Base-by-base conservation (phyloP, 345 rosid species). In the Arabidopsis suecica region DNA sequence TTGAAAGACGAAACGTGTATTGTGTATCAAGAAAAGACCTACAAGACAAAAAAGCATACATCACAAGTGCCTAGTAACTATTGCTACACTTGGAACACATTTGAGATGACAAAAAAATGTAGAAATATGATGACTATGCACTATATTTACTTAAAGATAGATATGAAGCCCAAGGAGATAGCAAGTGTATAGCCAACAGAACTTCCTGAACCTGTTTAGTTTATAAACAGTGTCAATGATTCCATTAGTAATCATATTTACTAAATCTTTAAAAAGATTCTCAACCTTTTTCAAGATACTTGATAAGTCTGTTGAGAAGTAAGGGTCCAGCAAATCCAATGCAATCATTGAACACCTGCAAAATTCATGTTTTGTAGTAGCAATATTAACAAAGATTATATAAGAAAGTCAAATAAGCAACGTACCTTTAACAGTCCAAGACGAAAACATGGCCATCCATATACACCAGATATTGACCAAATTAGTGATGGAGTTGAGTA, bases 1-100 rank as follows among this genome's bases (percentile, higher is more conserved):
- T 93, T 23, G 90, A 79, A 55, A 93, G 88, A 74, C 75, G 89
- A 75, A 81, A 88, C 25, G 87, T 64, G 78, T 91, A 93, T 65
- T 93, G 97, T 47, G 97, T 87, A 83, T 93, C 98, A 62, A 85
- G 84, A 66, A 93, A 88, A 57, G 98, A 93, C 81, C 98, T 93
- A 89, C 80, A 80, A 65, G 61, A 80, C 83, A 71, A 0, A 56
- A 18, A 56, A 47, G 28, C 49, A 68, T 65, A 56, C 9, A 64
- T 69, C 10, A 54, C 54, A 65, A 68, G 7, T 33, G 48, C 60
- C 12, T 72, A 71, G 16, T 33, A 30, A 65, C 32, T 40, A 49
- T 20, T 37, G 38, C 40, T 28, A 71, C 22, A 63, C 34, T 51
- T 69, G 5, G 6, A 68, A 55, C 36, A 60, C n/a, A 61, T 2